phyloP scores from a whole-genome alignment of 345 rosid genomes.

The Garcia nutans region DNA sequence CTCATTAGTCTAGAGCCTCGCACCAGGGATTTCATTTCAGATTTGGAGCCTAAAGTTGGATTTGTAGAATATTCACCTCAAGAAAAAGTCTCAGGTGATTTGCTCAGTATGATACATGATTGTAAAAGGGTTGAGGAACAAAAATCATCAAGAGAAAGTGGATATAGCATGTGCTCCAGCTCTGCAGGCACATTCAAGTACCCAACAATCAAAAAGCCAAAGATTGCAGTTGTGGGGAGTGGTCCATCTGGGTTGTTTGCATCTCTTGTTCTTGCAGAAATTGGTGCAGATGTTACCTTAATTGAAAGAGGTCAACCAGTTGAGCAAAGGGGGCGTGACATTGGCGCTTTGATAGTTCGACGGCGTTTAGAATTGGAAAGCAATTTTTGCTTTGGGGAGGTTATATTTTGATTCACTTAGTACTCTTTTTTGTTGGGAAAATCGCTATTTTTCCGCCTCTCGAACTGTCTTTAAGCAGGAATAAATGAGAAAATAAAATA shows the following conservation, averaged over 20 bases:
- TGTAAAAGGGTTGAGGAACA: slow-evolving; percentile 32
- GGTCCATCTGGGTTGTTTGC: slow-evolving; percentile 98
- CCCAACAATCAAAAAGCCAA: slow-evolving; percentile 44
- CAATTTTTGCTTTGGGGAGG: slow-evolving; percentile 99
- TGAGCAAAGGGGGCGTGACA: slow-evolving; percentile 90
- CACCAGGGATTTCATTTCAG: slow-evolving; percentile 72
- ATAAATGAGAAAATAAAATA: too few species aligned
- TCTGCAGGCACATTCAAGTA: slow-evolving; percentile 25
- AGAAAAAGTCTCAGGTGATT: slow-evolving; percentile 53
- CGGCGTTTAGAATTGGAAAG: slow-evolving; percentile 75
- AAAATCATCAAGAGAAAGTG: slow-evolving; percentile 19
- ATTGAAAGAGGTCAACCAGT: slow-evolving; percentile 95
- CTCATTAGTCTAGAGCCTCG: slow-evolving; percentile 83
- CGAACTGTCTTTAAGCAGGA: too few species aligned
- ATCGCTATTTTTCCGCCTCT: too few species aligned
- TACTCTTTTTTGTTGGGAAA: too few species aligned
- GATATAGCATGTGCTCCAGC: slow-evolving; percentile 20
- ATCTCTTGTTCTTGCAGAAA: slow-evolving; percentile 86
- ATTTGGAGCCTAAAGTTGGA: slow-evolving; percentile 69
- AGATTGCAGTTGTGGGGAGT: slow-evolving; percentile 77
- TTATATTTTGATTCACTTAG: slow-evolving; percentile 38
- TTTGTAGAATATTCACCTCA: slow-evolving; percentile 53
- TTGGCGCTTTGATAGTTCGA: slow-evolving; percentile 83
- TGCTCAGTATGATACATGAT: slow-evolving; percentile 52
- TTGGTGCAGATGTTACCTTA: slow-evolving; percentile 90